Evolutionary conservation across 2,329 filamentous ascomycete species (phyloP).

Genomic region (Monosporascus sp.): DNA sequence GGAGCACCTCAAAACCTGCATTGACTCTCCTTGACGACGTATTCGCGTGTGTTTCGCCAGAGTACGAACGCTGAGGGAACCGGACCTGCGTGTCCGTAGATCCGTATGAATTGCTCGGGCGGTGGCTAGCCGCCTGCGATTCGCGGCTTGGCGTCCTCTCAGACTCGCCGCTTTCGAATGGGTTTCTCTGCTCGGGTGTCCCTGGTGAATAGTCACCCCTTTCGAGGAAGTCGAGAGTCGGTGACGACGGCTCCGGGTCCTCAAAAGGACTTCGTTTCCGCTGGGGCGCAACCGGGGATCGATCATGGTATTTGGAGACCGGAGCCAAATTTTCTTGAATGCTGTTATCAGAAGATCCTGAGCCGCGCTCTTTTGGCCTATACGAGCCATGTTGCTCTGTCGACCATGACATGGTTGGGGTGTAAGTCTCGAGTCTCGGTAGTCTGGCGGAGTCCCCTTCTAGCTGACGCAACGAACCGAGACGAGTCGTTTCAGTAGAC

Average conservation of each 20-base stretch:
- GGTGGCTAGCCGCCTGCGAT: constrained; percentile 7
- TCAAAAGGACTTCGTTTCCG: constrained; percentile 11
- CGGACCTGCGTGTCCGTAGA: constrained; percentile 5
- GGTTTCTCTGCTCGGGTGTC: constrained; percentile 9
- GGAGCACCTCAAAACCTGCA: constrained; percentile 24
- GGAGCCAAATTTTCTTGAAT: constrained; percentile 7
- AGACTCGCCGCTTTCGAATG: constrained; percentile 6
- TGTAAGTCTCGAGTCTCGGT: constrained; percentile 19
- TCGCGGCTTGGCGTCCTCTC: constrained; percentile 1
- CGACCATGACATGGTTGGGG: constrained; percentile 21
- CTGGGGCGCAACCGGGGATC: constrained; percentile 8
- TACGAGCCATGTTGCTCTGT: constrained; percentile 8
- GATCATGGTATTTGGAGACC: constrained; percentile 9
- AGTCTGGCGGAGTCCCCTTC: constrained; percentile 5
- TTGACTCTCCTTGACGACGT: constrained; percentile 21
- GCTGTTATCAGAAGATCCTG: constrained; percentile 20
- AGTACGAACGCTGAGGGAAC: constrained; percentile 21
- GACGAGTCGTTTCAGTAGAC: constrained; percentile 6
- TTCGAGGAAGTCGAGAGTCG: constrained; percentile 11
- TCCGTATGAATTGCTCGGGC: constrained; percentile 3
- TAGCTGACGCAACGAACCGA: constrained; percentile 7
- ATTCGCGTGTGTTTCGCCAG: constrained; percentile 18
- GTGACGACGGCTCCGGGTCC: constrained; percentile 7
- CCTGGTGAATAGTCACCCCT: background rate
- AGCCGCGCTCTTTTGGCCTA: constrained; percentile 11